phyloP scores from a whole-genome alignment of 108 stramenopile species.

The Skeletonema tropicum region DNA sequence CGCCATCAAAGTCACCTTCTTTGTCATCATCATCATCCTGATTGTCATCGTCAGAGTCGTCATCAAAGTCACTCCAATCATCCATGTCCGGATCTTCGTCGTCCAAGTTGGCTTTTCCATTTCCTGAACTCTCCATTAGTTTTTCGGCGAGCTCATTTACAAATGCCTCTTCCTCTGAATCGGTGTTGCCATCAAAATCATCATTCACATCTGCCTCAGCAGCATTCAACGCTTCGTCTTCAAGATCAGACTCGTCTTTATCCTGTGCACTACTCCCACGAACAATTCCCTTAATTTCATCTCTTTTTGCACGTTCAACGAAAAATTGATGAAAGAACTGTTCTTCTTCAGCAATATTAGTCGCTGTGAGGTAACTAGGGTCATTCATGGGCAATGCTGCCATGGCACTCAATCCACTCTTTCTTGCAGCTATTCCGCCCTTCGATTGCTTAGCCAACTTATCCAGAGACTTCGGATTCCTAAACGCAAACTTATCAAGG shows the following conservation, averaged over 20 bases:
- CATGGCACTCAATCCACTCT: constrained; percentile 47
- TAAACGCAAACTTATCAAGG: constrained; percentile 98
- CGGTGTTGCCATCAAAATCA: constrained; percentile 66
- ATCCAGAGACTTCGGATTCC: constrained; percentile 91
- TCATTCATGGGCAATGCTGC: constrained; percentile 80
- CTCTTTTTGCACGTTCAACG: constrained; percentile 78
- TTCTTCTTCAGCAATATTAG: constrained; percentile 74
- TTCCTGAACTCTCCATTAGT: constrained; percentile 77
- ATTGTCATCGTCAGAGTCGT: constrained; percentile 60
- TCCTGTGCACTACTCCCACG: constrained; percentile 52
- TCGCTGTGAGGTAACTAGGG: constrained; percentile 66
- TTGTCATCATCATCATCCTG: constrained; percentile 32
- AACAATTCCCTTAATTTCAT: constrained; percentile 79
- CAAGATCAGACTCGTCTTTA: constrained; percentile 54
- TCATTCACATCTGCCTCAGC: constrained; percentile 58
- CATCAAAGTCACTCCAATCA: constrained; percentile 82
- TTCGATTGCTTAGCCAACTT: constrained; percentile 44
- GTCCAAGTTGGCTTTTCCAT: constrained; percentile 78
- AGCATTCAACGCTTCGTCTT: constrained; percentile 57
- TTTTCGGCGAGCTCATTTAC: constrained; percentile 89
- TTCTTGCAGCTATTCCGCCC: constrained; percentile 58
- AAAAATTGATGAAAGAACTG: constrained; percentile 95
- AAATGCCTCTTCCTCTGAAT: constrained; percentile 89
- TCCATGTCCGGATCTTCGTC: constrained; percentile 95
- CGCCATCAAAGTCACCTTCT: constrained; percentile 33